These are phyloP conservation scores for Penicillium sp. DNA, from an alignment of 2,329 filamentous ascomycete species.

Conservation along the genomic window DNA sequence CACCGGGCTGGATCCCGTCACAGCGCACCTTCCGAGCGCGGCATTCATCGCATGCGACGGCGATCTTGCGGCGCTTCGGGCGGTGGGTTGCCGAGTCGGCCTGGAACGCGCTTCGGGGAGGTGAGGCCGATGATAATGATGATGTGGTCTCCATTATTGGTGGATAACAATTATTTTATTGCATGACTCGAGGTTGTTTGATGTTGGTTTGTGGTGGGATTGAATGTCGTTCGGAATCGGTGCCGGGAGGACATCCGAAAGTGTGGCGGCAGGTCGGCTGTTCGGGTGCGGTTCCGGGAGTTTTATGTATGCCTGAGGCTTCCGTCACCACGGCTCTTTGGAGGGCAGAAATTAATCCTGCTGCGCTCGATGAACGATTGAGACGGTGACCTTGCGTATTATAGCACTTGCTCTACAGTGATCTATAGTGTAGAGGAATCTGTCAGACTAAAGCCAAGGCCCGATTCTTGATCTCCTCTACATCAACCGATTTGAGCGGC, in stretches of 20 bases:
- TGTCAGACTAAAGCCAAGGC: no score
- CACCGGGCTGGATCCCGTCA: slow-evolving; percentile 28
- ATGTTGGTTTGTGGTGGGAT: not conserved
- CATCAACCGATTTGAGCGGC: no score
- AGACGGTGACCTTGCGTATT: no score
- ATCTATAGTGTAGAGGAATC: no score
- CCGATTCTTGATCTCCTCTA: no score
- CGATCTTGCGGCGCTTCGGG: slow-evolving; percentile 26
- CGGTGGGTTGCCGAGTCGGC: not conserved
- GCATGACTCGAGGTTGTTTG: no score
- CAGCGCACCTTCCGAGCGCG: slow-evolving; percentile 26
- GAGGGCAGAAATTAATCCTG: not conserved
- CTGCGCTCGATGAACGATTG: no score
- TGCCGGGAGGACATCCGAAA: not conserved
- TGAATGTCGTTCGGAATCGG: not conserved
- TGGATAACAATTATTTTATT: not conserved
- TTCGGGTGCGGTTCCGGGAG: not conserved
- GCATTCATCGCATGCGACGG: slow-evolving; percentile 27
- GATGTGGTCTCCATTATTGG: slow-evolving; percentile 7
- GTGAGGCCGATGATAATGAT: not conserved
- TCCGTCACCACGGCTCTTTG: not conserved
- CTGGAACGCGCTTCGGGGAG: not conserved
- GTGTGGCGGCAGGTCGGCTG: slow-evolving; percentile 1
- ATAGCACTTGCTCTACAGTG: no score
- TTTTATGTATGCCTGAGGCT: not conserved